A percentile compares a stretch with the other conserved stretches of the same genome.
phyloP scores from a whole-genome alignment of 352 stramenopile species.

The Pythium grandisporangium region DNA sequence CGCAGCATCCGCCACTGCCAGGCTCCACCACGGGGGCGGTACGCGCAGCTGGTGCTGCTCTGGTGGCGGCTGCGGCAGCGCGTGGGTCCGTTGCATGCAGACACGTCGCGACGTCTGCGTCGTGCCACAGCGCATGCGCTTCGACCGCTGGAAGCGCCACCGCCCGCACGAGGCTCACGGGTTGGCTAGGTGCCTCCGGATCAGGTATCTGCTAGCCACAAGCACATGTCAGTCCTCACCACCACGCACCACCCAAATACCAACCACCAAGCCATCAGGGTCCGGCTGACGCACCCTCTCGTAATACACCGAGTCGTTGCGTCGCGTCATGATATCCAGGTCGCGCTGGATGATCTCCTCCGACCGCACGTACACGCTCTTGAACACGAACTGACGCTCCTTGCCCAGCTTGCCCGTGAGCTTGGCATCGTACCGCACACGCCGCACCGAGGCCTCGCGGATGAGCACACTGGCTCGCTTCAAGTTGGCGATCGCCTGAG shows the following conservation, averaged over 20 bases:
- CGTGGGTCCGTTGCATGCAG: conserved; percentile 15
- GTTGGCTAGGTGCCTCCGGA: conserved; percentile 21
- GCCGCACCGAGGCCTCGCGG: conserved; percentile 16
- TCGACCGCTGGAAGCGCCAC: conserved; percentile 21
- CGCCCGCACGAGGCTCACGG: conserved; percentile 42
- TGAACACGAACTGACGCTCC: conserved; percentile 22
- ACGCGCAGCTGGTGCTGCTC: conserved; percentile 5
- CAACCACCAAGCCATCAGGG: no score
- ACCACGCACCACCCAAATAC: no score
- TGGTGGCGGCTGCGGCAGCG: background rate
- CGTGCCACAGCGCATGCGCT: conserved; percentile 31
- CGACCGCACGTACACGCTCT: conserved; percentile 35
- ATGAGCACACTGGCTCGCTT: conserved; percentile 32
- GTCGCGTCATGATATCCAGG: conserved; percentile 53
- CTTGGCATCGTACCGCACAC: conserved; percentile 31
- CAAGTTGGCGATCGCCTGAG: conserved; percentile 50
- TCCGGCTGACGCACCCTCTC: conserved; percentile 24
- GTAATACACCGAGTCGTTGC: conserved; percentile 67
- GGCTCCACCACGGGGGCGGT: background rate
- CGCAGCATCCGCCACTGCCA: conserved; percentile 17
- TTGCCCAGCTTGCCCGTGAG: conserved; percentile 25
- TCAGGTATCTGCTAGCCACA: conserved; percentile 41
- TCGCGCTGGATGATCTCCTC: conserved; percentile 60
- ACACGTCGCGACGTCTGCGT: conserved; percentile 36
- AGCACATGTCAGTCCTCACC: no score